Base-by-base conservation (phyloP, 352 stramenopile species). In the Peronospora belbahrii region DNA sequence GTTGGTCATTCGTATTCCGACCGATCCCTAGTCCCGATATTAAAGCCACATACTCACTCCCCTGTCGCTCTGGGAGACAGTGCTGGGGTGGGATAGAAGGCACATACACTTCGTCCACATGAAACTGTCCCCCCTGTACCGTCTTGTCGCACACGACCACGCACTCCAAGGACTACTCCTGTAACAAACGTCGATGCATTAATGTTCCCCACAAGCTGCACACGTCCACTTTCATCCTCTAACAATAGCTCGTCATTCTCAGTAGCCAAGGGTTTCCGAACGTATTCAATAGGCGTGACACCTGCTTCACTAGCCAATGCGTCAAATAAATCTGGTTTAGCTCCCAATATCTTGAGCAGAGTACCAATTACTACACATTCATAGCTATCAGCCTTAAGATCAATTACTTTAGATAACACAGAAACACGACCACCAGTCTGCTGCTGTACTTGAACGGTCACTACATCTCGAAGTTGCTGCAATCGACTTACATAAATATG, bases 401-500 rank as follows among this genome's bases (percentile, higher is more conserved):
- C 71, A 33, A 94, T 89, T 31, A 90, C 75, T 62, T 86, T 86
- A 49, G 71, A 39, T 40, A 90, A 32, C 19, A 88, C 62, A 6
- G 60, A 38, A 15, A 67, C 62, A 4, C 17, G 31, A 2, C 27
- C 55, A 13, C 18, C 27, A 2, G 42, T 56, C 4, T 34, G 32
- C 6, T 72, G 48, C 19, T 79, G 61, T 13, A 88, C 65, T 24
- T 69, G 64, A 2, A 56, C 54, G 20, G 60, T 49, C 23, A 95
- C 65, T 2, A 68, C 48, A 19, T 81, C 67, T 19, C 84, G 83
- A 35, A 96, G 72, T 48, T 66, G 56, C 42, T 69, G 57, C 50
- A 95, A 52, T 2, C 86, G 80, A 51, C 67, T 88, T 48, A 90
- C 72, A 63, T 96, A 96, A 27, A 96, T 84, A 64, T 95, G 83